These are phyloP conservation scores for Aegilops bicornis DNA, from an alignment of 176 grass and related monocot species.

Conservation along the genomic window DNA sequence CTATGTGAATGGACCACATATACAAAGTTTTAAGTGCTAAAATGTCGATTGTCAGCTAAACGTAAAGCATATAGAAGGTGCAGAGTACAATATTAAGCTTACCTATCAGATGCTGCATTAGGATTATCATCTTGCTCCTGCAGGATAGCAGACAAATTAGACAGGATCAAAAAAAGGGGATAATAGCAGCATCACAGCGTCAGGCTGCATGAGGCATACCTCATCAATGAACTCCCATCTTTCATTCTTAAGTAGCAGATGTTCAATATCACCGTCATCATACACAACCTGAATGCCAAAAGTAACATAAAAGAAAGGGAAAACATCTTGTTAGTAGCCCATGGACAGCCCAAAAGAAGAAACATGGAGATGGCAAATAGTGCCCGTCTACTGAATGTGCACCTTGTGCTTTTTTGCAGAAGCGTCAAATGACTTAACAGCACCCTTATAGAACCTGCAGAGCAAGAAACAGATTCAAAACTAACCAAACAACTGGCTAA, in stretches of 20 bases:
- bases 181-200: neutral
- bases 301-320: conserved; percentile 3
- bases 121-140: conserved; percentile 40
- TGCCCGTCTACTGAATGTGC: neutral
- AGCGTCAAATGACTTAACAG: conserved; percentile 40
- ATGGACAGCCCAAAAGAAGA: conserved; percentile 12
- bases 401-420: conserved; percentile 71
- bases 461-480: conserved; percentile 34
- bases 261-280: conserved; percentile 83
- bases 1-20: neutral
- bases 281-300: conserved; percentile 55
- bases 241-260: conserved; percentile 53
- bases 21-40: neutral
- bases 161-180: neutral
- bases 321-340: neutral
- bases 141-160: conserved; percentile 31
- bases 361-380: neutral
- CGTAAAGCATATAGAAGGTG: neutral
- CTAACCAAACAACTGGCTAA: neutral
- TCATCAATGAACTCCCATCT: conserved; percentile 56
- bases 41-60: neutral
- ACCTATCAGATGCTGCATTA: conserved; percentile 40
- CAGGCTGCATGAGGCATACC: conserved; percentile 33
- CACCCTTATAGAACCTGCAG: conserved; percentile 78
- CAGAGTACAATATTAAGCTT: conserved; percentile 33